Evolutionary conservation across 2,329 filamentous ascomycete genomes (phyloP).

Genomic region (Phoma herbarum): DNA sequence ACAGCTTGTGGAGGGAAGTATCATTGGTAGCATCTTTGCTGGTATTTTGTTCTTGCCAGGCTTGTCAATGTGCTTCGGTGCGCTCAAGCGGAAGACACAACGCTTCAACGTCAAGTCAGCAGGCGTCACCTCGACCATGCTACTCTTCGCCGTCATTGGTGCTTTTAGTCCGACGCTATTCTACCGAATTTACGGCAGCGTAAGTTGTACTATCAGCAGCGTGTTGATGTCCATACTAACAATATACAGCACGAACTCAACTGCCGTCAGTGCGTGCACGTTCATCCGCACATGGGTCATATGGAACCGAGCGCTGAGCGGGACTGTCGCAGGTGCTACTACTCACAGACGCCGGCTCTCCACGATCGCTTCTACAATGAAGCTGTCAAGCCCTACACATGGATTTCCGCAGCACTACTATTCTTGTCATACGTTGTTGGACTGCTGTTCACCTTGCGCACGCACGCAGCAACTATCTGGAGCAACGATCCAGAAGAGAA

Average conservation of each 20-base stretch:
- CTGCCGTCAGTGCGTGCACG: slow-evolving; percentile 71
- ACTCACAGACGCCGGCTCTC: slow-evolving; percentile 84
- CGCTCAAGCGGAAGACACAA: slow-evolving; percentile 96
- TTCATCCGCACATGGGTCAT: slow-evolving; percentile 35
- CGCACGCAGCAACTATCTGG: slow-evolving; percentile 97
- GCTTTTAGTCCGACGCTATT: slow-evolving; percentile 96
- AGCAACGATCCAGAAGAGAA: slow-evolving; percentile 71
- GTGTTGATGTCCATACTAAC: slow-evolving; percentile 44
- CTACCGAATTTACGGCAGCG: slow-evolving; percentile 97
- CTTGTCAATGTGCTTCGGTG: slow-evolving; percentile 97
- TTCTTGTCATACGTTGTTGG: slow-evolving; percentile 95
- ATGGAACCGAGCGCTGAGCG: slow-evolving; percentile 60
- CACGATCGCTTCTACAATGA: slow-evolving; percentile 89
- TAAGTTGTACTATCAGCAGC: slow-evolving; percentile 40
- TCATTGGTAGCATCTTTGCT: slow-evolving; percentile 97
- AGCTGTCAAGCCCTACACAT: slow-evolving; percentile 92
- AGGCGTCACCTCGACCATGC: slow-evolving; percentile 96
- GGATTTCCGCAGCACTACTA: slow-evolving; percentile 82
- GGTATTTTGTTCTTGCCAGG: slow-evolving; percentile 95
- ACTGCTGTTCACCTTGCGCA: slow-evolving; percentile 92
- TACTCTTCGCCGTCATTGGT: slow-evolving; percentile 93
- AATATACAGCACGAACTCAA: slow-evolving; percentile 80
- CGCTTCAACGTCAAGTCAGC: slow-evolving; percentile 97
- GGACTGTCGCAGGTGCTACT: slow-evolving; percentile 94
- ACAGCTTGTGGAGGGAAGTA: slow-evolving; percentile 92